These are phyloP conservation scores for Candida pseudofarinosa DNA, from an alignment of 805 yeast genomes.

Conservation along the genomic window DNA sequence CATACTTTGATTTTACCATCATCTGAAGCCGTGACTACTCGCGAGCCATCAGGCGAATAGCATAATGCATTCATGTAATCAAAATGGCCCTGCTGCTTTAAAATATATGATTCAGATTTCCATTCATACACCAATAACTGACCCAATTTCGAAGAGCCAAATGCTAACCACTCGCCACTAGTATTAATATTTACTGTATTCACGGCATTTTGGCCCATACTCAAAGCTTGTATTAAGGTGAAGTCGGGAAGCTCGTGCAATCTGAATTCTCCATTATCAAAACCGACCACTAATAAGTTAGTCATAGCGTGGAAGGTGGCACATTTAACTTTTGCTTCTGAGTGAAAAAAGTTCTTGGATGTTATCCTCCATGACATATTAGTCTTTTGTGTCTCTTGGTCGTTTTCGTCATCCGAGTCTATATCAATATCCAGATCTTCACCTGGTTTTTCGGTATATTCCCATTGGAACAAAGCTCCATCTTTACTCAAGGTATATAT, in stretches of 20 bases:
- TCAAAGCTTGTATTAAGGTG: constrained; percentile 74
- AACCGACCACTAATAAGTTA: constrained; percentile 81
- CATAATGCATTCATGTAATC: constrained; percentile 81
- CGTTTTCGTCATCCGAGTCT: constrained; percentile 30
- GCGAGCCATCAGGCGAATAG: constrained; percentile 93
- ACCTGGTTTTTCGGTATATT: constrained; percentile 59
- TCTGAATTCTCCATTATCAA: constrained; percentile 84
- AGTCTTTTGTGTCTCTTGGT: constrained; percentile 30
- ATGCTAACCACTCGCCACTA: constrained; percentile 95
- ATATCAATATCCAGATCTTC: constrained; percentile 41
- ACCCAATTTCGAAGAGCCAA: constrained; percentile 89
- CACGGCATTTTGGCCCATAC: constrained; percentile 88
- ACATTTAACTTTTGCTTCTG: constrained; percentile 70
- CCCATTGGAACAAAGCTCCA: constrained; percentile 93
- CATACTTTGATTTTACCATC: constrained; percentile 96
- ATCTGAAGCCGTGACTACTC: constrained; percentile 89
- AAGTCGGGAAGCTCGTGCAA: constrained; percentile 83
- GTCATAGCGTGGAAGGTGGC: constrained; percentile 75
- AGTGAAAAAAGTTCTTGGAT: constrained; percentile 68
- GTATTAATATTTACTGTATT: constrained; percentile 75
- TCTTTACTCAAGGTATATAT: constrained; percentile 91
- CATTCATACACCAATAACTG: constrained; percentile 96
- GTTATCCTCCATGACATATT: constrained; percentile 76
- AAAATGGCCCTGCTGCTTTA: constrained; percentile 96
- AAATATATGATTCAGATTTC: constrained; percentile 94